Base-by-base conservation (phyloP, 192 early-diverging fungal species). In the Coemansia biformis region DNA sequence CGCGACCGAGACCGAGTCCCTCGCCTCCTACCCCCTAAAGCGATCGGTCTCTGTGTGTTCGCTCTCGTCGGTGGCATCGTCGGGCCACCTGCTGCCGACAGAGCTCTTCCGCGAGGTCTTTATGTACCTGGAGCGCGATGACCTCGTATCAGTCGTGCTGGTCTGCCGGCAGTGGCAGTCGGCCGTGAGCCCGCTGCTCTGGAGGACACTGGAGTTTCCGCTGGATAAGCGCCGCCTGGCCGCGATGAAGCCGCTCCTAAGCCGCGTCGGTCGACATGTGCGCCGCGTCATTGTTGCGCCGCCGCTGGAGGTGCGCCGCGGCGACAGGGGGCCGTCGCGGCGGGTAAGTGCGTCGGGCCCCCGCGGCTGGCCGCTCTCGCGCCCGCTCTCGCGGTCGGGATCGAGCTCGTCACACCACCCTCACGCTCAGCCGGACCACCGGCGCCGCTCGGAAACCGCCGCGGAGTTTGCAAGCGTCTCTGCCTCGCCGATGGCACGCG, bases 181-280 rank as follows among this genome's bases (percentile, higher is more conserved):
- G 10, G 66, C 66, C 16, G 73, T 50, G 13, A 64, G 61, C 31
- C 62, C 66, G 38, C 45, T 75, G 23, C 60, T 75, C 14, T 75
- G 73, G 73, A 60, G 66, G 54, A 59, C 59, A 35, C 64, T 75
- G 73, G 47, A 48, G 0, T 67, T 75, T 26, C 73, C 73, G 31
- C 64, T 75, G 3, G 73, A 75, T 28, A 75, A 75, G 61, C 66
- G 73, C 14, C 51, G 64, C 29, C 45, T 75, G 46, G 56, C 73
- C 11, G 44, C 56, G 33, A 64, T 75, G 66, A 68, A 69, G 53
- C 53, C 49, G 13, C 37, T 44, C 8, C 47, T 75, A 36, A 59
- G 57, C 45, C 50, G 55, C 31, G 52, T 57, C 42, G 73, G 73
- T 12, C 66, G 69, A 23, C 38, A 57, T 43, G 73, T 75, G 31